Base-by-base conservation (phyloP, 208 protist genomes). In the Phytomonas francai region DNA sequence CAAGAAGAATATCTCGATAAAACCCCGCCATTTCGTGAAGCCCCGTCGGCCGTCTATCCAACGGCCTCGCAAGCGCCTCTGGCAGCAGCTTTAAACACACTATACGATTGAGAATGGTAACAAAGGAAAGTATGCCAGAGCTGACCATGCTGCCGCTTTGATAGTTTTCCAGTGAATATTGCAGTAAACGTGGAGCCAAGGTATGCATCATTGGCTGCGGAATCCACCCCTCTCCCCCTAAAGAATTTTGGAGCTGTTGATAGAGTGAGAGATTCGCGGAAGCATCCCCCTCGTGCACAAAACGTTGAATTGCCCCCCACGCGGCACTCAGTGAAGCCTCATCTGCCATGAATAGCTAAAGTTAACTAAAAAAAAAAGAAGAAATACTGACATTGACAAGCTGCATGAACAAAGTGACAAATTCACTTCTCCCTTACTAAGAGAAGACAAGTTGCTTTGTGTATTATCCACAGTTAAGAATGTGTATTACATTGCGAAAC, bases 91-190 rank as follows among this genome's bases (percentile, higher is more conserved):
- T 72, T 12, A 84, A 34, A 63, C 84, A 89, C 64, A 89, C 85
- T 49, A 84, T 60, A 33, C 84, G 79, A 60, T 91, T 94, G 1
- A 91, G 61, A 39, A 88, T 77, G 14, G 78, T 58, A 12, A 87
- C 75, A 45, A 88, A 80, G 19, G 82, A 67, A 19, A 82, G 33
- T 36, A 36, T 36, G 5, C 22, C 3, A 42, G 16, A 0, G 73
- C 45, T 25, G 61, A 22, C 2, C 73, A 70, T n/a, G 31, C 14
- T 12, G 33, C 62, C 34, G 42, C 30, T 14, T 29, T 29, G 42
- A 49, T 56, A 36, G 57, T 65, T 64, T 25, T 71, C 12, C 31
- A 83, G 34, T 12, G 54, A 70, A 59, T 75, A 77, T 29, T 65
- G 75, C 62, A 88, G 70, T 68, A 88, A 67, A 68, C 75, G 76